phyloP scores from a whole-genome alignment of 495 filamentous ascomycete species.

The Neurospora discreta region DNA sequence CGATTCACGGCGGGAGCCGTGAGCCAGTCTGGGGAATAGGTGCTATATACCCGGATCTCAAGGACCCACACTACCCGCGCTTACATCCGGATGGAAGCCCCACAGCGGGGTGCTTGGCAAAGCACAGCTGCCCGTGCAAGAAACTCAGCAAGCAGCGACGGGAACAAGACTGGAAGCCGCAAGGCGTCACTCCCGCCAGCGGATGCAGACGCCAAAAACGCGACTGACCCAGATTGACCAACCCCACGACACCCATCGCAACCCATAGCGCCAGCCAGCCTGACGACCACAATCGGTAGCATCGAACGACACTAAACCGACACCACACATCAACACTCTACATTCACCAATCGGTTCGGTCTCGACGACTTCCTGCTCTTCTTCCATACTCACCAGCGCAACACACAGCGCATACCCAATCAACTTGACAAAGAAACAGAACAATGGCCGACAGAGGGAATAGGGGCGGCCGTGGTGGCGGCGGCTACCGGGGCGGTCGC shows the following conservation, averaged over 20 bases:
- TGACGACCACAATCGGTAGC: background rate
- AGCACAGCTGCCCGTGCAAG: background rate
- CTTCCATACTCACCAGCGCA: background rate
- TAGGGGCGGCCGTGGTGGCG: conserved; percentile 31
- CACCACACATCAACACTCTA: background rate
- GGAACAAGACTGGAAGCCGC: too few species aligned
- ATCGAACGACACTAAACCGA: background rate
- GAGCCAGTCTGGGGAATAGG: background rate
- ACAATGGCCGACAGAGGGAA: conserved; percentile 52
- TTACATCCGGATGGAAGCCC: background rate
- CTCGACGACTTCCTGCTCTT: background rate
- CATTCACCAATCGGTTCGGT: background rate
- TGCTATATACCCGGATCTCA: background rate
- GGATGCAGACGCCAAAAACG: background rate
- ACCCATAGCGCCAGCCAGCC: background rate
- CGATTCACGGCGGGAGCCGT: background rate
- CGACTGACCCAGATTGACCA: background rate
- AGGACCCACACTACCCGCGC: background rate
- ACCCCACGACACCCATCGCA: background rate
- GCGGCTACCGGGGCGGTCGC: conserved; percentile 39
- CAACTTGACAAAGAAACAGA: background rate
- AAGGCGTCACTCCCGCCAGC: background rate
- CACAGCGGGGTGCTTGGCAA: background rate
- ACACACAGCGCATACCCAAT: background rate
- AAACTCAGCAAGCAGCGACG: background rate